A percentile compares a stretch with the other conserved stretches of the same genome.
These are phyloP conservation scores for Colletotrichum kahawae DNA, from an alignment of 2,329 filamentous ascomycete genomes.

Conservation along the genomic window DNA sequence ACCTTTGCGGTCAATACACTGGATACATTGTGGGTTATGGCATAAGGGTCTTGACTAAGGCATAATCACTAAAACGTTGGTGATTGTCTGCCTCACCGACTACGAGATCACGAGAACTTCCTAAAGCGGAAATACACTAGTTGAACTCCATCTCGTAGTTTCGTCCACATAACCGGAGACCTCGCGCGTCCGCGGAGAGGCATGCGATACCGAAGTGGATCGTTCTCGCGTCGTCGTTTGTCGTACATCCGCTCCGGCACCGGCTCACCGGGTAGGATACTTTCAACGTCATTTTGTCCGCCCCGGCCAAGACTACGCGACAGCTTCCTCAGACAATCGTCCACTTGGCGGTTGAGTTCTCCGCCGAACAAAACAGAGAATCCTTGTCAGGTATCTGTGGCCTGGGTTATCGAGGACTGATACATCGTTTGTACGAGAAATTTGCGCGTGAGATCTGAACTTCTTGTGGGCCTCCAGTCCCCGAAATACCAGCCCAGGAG, in stretches of 20 bases:
- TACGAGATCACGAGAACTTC: neutral
- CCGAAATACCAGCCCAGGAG: neutral
- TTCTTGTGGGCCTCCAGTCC: neutral
- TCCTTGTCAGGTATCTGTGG: neutral
- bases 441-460: neutral
- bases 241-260: neutral
- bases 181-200: neutral
- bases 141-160: neutral
- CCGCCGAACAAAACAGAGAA: neutral
- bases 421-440: neutral
- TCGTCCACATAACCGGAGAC: neutral
- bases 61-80: neutral
- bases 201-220: neutral
- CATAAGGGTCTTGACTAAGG: neutral
- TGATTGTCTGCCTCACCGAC: neutral
- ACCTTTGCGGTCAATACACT: neutral
- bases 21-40: neutral
- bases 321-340: accelerated
- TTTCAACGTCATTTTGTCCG: neutral
- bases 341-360: neutral
- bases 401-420: neutral
- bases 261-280: neutral
- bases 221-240: neutral
- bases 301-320: neutral
- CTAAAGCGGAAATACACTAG: neutral